Conservation (phyloP, 208 protist species). For the Naegleria lovaniensis region DNA sequence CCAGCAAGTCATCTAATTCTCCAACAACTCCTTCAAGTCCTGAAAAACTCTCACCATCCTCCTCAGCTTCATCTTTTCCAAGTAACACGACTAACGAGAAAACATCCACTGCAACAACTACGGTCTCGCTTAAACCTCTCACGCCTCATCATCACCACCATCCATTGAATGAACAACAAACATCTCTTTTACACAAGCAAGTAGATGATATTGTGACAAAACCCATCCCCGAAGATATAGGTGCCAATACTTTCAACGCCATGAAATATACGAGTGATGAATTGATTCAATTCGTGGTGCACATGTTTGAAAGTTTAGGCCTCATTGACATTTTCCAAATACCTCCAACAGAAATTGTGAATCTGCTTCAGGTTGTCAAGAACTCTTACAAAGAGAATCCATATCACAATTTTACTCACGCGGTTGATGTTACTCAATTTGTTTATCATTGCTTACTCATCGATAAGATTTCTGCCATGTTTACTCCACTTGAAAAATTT, state of each 20-base stretch:
- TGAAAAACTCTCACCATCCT: background rate
- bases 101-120: background rate
- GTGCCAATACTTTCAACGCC: background rate
- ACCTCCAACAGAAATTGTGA: background rate
- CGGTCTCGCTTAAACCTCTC: background rate
- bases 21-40: background rate
- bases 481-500: conserved; percentile 49
- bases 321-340: background rate
- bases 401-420: conserved; percentile 64
- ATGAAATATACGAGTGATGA: background rate
- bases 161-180: background rate
- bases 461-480: background rate
- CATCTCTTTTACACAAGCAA: background rate
- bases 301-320: conserved; percentile 12
- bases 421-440: conserved; percentile 56
- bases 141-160: background rate
- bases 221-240: background rate
- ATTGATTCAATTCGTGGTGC: background rate
- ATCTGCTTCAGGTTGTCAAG: conserved; percentile 6
- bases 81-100: background rate
- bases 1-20: background rate
- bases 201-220: background rate
- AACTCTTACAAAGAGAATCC: conserved; percentile 40
- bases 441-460: conserved; percentile 39
- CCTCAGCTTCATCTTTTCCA: background rate